Base-by-base conservation (phyloP, 768 basidiomycete genomes). In the Hygrocybe coccinea region DNA sequence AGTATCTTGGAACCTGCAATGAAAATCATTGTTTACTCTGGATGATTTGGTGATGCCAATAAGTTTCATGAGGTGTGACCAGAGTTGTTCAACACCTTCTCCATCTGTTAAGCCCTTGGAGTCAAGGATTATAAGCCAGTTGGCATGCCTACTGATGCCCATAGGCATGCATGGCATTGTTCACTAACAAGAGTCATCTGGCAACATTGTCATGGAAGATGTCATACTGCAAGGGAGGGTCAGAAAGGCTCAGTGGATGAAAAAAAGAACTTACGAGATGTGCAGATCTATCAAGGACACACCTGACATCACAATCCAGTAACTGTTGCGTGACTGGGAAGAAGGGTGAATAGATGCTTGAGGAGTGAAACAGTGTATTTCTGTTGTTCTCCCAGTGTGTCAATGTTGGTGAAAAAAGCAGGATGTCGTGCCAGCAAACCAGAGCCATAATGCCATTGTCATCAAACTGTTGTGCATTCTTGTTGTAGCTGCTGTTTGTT, bases 61-160 rank as follows among this genome's bases (percentile, higher is more conserved):
- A 2, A 68, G 59, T n/a, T 56, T 57, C 11, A 60, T 49, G 1
- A 69, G 38, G 0, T 62, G 55, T 6, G 68, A 68, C 75, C 71
- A 76, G 0, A 66, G 43, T n/a, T 65, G 39, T 50, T 76, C 72
- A 1, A 66, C 59, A 2, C 70, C 70, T 55, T 76, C 73, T 9
- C 69, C 68, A 55, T 76, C 71, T 0, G 68, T 63, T 1, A 74
- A 48, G 0, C 74, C 71, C 12, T 8, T 56, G 37, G 25, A 72
- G 50, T 10, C 70, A 59, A 2, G 69, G 73, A 37, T 72, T 71
- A 46, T 73, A 74, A 0, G 65, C 46, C 0, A 76, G 49, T 39
- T 73, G 71, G 50, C 71, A 73, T 2, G 64, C 51, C 69, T 70
- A 72, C 43, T 71, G 61, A 44, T 73, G 71, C 1, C 65, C 68